phyloP scores from a whole-genome alignment of 495 filamentous ascomycete species.

The Penicillium cataractarum region DNA sequence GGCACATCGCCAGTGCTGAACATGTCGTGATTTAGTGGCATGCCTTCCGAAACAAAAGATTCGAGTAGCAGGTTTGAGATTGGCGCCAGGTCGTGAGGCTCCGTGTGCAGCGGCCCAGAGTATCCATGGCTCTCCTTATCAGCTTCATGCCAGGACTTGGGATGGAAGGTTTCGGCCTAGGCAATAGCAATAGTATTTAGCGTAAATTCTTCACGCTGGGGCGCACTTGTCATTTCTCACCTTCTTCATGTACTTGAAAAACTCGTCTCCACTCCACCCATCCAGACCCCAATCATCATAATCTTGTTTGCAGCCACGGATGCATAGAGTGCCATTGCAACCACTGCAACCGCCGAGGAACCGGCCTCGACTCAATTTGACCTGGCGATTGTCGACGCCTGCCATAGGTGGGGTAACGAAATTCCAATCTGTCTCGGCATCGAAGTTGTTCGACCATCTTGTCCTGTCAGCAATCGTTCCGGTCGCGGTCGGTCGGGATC shows the following conservation, averaged over 20 bases:
- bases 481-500: background rate
- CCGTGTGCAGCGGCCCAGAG: conserved; percentile 49
- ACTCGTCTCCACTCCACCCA: conserved; percentile 57
- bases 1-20: conserved; percentile 51
- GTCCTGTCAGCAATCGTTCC: conserved; percentile 1
- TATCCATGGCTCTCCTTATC: conserved; percentile 44
- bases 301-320: conserved; percentile 61
- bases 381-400: conserved; percentile 56
- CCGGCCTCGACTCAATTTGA: conserved; percentile 62
- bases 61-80: conserved; percentile 52
- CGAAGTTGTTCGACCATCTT: conserved; percentile 49
- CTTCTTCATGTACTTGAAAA: conserved; percentile 57
- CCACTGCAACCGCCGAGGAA: conserved; percentile 62
- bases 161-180: conserved; percentile 53
- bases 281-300: conserved; percentile 64
- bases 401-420: conserved; percentile 57
- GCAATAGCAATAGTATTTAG: no score
- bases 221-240: conserved; percentile 21
- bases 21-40: conserved; percentile 53
- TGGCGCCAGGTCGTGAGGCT: conserved; percentile 53
- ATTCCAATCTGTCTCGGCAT: conserved; percentile 59
- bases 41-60: conserved; percentile 48
- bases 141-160: conserved; percentile 47
- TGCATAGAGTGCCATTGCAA: conserved; percentile 65
- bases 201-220: no score